phyloP scores from a whole-genome alignment of 2,329 filamentous ascomycete genomes.

The Penicillium crustosum region DNA sequence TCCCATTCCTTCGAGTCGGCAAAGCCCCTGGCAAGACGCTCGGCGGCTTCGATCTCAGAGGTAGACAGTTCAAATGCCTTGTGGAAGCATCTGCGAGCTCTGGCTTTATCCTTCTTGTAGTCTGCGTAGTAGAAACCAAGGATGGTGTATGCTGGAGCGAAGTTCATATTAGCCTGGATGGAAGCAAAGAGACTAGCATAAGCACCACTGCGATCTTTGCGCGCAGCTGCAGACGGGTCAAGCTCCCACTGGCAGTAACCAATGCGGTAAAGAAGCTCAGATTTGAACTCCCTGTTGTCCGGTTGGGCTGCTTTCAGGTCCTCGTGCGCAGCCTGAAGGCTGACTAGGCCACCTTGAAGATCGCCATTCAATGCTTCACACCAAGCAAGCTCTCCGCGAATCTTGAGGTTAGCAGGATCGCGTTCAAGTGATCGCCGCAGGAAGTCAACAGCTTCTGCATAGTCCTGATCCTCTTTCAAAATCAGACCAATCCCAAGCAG shows the following conservation, averaged over 20 bases:
- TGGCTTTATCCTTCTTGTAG: constrained; percentile 80
- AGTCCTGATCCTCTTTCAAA: constrained; percentile 90
- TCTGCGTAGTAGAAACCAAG: constrained; percentile 89
- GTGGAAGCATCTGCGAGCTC: constrained; percentile 90
- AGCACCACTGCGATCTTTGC: constrained; percentile 77
- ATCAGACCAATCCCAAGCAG: constrained; percentile 89
- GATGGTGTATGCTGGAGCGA: constrained; percentile 86
- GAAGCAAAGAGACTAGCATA: constrained; percentile 82
- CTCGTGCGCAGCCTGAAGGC: constrained; percentile 69
- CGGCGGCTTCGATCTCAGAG: constrained; percentile 80
- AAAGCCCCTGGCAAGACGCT: constrained; percentile 80
- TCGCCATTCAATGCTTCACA: constrained; percentile 82
- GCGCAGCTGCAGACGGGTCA: constrained; percentile 69
- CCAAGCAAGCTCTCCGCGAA: constrained; percentile 88
- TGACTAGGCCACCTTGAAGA: constrained; percentile 63
- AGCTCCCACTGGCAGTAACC: constrained; percentile 85
- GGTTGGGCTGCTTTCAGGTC: constrained; percentile 63
- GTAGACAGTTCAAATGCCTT: constrained; percentile 93
- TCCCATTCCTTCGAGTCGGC: constrained; percentile 94
- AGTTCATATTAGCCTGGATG: constrained; percentile 81
- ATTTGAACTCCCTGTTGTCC: constrained; percentile 68
- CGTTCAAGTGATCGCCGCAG: constrained; percentile 71
- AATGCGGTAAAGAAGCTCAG: constrained; percentile 82
- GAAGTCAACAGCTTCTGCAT: constrained; percentile 76
- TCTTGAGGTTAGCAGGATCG: constrained; percentile 71